phyloP scores from a whole-genome alignment of 371 early-diverging fungal genomes.

The Rhizopus sp. region DNA sequence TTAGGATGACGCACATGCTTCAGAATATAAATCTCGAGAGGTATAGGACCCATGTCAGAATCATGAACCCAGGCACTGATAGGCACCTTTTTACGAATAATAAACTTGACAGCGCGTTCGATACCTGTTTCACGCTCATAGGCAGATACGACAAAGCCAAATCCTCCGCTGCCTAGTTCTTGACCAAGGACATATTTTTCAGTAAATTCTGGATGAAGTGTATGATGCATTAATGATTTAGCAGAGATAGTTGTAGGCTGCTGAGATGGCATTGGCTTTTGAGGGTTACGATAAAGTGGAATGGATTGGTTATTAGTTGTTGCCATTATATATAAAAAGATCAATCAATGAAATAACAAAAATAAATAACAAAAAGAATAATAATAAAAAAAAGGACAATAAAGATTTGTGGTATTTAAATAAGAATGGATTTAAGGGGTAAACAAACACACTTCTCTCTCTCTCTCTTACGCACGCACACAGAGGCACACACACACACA shows the following conservation, averaged over 20 bases:
- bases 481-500: too few relatives aligned
- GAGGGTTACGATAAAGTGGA: constrained; percentile 22
- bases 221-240: constrained; percentile 45
- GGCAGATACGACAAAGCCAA: constrained; percentile 76
- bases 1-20: constrained; percentile 69
- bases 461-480: too few relatives aligned
- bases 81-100: constrained; percentile 68
- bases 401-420: too few relatives aligned
- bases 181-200: constrained; percentile 59
- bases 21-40: constrained; percentile 76
- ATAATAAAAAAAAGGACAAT: too few relatives aligned
- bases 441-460: too few relatives aligned
- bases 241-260: constrained; percentile 43
- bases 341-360: too few relatives aligned
- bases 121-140: constrained; percentile 51
- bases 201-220: constrained; percentile 49
- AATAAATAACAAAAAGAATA: too few relatives aligned
- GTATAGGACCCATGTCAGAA: constrained; percentile 64
- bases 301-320: constrained; percentile 8
- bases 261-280: constrained; percentile 27
- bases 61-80: constrained; percentile 63
- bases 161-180: constrained; percentile 82
- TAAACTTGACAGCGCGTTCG: constrained; percentile 83
- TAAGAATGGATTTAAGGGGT: too few relatives aligned
- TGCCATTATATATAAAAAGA: not conserved